These are phyloP conservation scores for Geotrichum histeridarum DNA, from an alignment of 1,139 yeast genomes.

Conservation along the genomic window DNA sequence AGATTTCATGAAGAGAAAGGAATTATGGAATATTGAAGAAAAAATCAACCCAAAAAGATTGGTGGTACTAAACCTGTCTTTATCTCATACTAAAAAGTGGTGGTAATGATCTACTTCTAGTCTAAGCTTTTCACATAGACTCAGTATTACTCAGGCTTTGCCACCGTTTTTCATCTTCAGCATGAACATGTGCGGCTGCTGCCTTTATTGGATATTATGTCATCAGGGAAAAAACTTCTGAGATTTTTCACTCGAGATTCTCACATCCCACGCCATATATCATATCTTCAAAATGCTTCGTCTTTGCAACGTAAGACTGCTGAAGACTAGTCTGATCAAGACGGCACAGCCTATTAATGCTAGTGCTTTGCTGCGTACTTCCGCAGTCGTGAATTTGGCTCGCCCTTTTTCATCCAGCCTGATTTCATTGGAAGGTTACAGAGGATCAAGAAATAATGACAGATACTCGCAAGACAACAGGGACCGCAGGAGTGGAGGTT, in stretches of 20 bases:
- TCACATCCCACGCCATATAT: not conserved
- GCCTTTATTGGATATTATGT: not conserved
- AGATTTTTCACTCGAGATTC: not conserved
- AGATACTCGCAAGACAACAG: not conserved
- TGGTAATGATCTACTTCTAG: not conserved
- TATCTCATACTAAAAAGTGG: not conserved
- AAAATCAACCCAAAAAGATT: not conserved
- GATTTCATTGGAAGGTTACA: conserved; percentile 1
- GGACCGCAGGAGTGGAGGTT: conserved; percentile 1
- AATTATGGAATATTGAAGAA: not conserved
- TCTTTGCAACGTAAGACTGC: conserved; percentile 6
- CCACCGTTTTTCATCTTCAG: not conserved
- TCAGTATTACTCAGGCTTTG: not conserved
- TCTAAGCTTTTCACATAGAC: not conserved
- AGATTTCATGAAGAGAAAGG: not conserved
- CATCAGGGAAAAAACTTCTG: not conserved
- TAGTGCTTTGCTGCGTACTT: not conserved
- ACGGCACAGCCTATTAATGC: not conserved
- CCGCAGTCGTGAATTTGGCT: not conserved
- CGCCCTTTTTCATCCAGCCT: conserved; percentile 1
- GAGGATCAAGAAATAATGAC: not conserved
- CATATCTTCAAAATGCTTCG: conserved; percentile 5
- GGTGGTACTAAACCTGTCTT: not conserved
- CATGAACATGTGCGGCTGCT: not conserved
- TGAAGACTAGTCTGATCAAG: conserved; percentile 2